Percentiles rank a stretch among this genome's conserved stretches.
Conservation (phyloP, 495 filamentous ascomycete genomes). For the Filosporella fistucella region DNA sequence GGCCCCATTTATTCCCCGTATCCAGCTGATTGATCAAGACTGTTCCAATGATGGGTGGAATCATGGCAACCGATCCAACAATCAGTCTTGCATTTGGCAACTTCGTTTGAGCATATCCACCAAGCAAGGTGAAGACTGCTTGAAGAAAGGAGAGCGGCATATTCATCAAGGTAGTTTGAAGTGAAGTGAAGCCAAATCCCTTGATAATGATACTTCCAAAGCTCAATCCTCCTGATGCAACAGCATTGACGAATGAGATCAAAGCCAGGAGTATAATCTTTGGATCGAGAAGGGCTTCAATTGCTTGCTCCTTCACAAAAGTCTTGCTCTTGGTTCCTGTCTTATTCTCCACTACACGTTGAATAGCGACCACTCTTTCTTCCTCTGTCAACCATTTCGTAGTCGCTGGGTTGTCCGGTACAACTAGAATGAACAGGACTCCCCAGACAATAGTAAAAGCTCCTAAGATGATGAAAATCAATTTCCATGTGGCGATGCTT, state of each 20-base stretch:
- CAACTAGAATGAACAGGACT: slow-evolving; percentile 5
- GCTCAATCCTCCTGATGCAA: slow-evolving; percentile 26
- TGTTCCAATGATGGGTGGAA: slow-evolving; percentile 31
- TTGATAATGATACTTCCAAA: slow-evolving; percentile 39
- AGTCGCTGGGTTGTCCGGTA: slow-evolving; percentile 58
- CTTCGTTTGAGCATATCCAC: slow-evolving; percentile 32
- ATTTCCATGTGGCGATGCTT: slow-evolving; percentile 14
- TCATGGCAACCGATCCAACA: slow-evolving; percentile 30
- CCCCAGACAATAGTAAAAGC: slow-evolving; percentile 12
- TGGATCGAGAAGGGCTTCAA: slow-evolving; percentile 26
- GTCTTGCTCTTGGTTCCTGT: slow-evolving; percentile 65
- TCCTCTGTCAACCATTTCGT: slow-evolving; percentile 57
- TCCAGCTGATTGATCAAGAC: slow-evolving; percentile 26
- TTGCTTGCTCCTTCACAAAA: slow-evolving; percentile 25
- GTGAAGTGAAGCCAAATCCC: slow-evolving; percentile 49
- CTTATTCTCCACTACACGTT: slow-evolving; percentile 58
- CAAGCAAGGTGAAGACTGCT: slow-evolving; percentile 26
- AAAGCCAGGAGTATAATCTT: slow-evolving; percentile 24
- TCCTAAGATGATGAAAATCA: slow-evolving; percentile 57
- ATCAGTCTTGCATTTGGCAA: slow-evolving; percentile 36
- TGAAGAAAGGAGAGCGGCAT: slow-evolving; percentile 31
- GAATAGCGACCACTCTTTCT: slow-evolving; percentile 54
- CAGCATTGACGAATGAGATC: slow-evolving; percentile 26
- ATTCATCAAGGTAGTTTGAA: slow-evolving; percentile 34
- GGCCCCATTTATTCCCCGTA: slow-evolving; percentile 10